phyloP scores from a whole-genome alignment of 148 eudicot species.

The Heliamphora exappendiculata region DNA sequence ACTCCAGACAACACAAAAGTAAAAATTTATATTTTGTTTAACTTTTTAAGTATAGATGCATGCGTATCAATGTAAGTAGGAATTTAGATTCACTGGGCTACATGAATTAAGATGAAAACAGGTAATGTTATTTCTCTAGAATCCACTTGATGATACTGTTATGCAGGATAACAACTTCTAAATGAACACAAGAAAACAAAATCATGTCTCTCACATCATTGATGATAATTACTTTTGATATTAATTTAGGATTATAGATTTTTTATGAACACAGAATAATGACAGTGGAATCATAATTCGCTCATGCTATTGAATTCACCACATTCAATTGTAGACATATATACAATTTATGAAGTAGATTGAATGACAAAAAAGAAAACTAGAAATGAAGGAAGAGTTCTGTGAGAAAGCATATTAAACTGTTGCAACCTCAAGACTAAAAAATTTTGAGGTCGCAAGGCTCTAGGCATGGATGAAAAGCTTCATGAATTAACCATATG shows the following conservation, averaged over 20 bases:
- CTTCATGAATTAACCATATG: neutral
- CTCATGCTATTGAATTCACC: neutral
- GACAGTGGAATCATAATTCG: neutral
- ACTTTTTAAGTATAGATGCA: no score
- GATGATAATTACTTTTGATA: neutral
- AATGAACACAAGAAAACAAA: neutral
- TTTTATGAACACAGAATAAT: neutral
- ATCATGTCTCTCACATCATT: neutral
- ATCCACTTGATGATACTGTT: neutral
- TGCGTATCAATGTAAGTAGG: no score
- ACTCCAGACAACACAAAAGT: neutral
- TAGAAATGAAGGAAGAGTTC: neutral
- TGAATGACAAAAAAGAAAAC: slow-evolving; percentile 15
- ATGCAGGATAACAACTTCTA: neutral
- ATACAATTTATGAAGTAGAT: slow-evolving; percentile 24
- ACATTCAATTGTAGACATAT: neutral
- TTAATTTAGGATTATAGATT: neutral
- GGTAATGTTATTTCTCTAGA: neutral
- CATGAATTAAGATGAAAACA: neutral
- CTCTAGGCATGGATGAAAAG: neutral
- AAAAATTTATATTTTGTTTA: neutral
- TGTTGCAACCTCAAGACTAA: neutral
- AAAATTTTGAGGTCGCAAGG: neutral
- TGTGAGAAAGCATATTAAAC: neutral
- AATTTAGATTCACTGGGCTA: neutral